Evolutionary conservation across 2,329 filamentous ascomycete genomes (phyloP).

Genomic region (Fusarium chuoi): DNA sequence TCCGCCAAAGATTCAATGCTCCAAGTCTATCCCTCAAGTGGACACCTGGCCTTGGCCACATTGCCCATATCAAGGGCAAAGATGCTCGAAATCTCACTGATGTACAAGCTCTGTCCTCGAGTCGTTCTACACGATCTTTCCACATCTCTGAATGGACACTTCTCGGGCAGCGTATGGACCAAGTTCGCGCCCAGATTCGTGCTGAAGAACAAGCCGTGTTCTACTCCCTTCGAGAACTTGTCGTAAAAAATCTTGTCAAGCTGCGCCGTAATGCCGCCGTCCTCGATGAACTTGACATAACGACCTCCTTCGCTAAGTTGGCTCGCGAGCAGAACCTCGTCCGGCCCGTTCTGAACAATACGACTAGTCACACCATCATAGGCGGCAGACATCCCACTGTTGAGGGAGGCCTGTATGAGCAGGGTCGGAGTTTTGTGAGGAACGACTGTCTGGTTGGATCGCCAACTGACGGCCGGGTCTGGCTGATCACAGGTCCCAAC

Average conservation of each 20-base stretch:
- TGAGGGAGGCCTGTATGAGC: conserved; percentile 80
- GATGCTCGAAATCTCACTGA: conserved; percentile 61
- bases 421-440: conserved; percentile 82
- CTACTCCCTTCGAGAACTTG: conserved; percentile 74
- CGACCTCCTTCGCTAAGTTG: conserved; percentile 83
- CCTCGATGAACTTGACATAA: conserved; percentile 92
- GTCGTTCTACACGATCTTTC: conserved; percentile 86
- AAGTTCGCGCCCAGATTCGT: conserved; percentile 79
- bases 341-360: conserved; percentile 76
- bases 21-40: conserved; percentile 81
- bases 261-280: conserved; percentile 90
- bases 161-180: conserved; percentile 83
- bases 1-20: conserved; percentile 71
- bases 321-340: conserved; percentile 79
- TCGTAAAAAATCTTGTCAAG: conserved; percentile 84
- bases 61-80: conserved; percentile 89
- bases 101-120: conserved; percentile 71
- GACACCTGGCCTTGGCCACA: conserved; percentile 87
- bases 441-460: conserved; percentile 89
- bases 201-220: conserved; percentile 88
- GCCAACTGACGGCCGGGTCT: conserved; percentile 69
- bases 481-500: conserved; percentile 86
- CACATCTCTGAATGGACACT: conserved; percentile 85
- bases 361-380: conserved; percentile 77
- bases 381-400: conserved; percentile 94